Base-by-base conservation (phyloP, 2,329 filamentous ascomycete species). In the Ophiostoma sp. region DNA sequence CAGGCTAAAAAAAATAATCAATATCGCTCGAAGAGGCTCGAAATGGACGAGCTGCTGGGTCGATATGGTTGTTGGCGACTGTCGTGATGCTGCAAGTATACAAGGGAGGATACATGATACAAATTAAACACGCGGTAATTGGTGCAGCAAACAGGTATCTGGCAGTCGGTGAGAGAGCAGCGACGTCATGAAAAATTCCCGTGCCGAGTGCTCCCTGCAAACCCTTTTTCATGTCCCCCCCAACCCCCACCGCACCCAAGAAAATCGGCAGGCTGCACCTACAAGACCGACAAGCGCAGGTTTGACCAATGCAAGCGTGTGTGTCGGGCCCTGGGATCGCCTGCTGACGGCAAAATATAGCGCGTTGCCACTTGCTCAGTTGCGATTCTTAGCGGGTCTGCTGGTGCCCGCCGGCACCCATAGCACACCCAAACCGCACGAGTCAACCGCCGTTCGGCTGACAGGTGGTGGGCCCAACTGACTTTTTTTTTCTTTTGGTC, bases 331-430 rank as follows among this genome's bases (percentile, higher is more conserved):
- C 28, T 52, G 15, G 48, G 48, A 69, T 69, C 64, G 64, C 64
- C 64, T 68, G 64, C 64, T 68, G 42, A 50, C 63, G 63, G 42
- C 39, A 31, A 61, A 61, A 45, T 70, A 50, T 71, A 71, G 69
- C 28, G 69, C 39, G 39, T 31, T 11, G 39, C 15, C 39, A 68
- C 42, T 50, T 48, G 42, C 15, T 68, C 42, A 25, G 17, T n/a
- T 33, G 45, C 45, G 25, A 42, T 50, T 50, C 8, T 31, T 68
- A 50, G 64, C 64, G 64, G 63, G 39, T 48, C 36, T 66, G 39
- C 25, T 66, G 22, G 22, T 19, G 42, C 64, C 64, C 64, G 42
- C 25, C 25, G 64, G 25, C 42, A 68, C 33, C 3, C 33, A 36
- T 36, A n/a, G 33, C 33, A 8, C 33, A 36, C 63, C 63, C 12